Base-by-base conservation (phyloP, 257 asterid genomes). In the Solanum ossicruentum region DNA sequence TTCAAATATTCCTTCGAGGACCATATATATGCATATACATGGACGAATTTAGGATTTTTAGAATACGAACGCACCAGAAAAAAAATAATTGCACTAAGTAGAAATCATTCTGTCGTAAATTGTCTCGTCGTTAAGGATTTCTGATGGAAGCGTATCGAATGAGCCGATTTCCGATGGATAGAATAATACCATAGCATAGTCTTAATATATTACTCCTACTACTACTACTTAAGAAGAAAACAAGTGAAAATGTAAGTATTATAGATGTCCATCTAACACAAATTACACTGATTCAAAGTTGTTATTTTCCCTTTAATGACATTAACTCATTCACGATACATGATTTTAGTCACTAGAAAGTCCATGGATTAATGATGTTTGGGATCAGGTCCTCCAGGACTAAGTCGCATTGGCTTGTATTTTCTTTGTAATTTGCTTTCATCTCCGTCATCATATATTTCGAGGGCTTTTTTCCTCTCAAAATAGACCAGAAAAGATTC, bases 361-460 rank as follows among this genome's bases (percentile, higher is more conserved):
- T 12, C 26, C 39, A 41, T n/a, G 18, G 16, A 43, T 20, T 16
- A 88, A 65, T 93, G 97, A 85, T 92, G 95, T 52, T 83, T 84
- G 18, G 93, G 89, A 7, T 93, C 93, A 0, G 94, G 94, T 45
- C 97, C 97, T 52, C 94, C 93, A 1, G 95, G 94, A 51, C 89
- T 85, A 12, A 52, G 23, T 10, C 95, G 83, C 3, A 10, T 26
- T 20, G 89, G 85, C 87, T 55, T 85, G 88, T 87, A 72, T 36
- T 15, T 85, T 8, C 87, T 85, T 67, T 83, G 84, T 57, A 57
- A 18, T 6, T 12, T 5, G 0, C 85, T 28, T 16, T 80, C n/a
- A n/a, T 81, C 84, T 16, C 85, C 81, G 1, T 84, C 80, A 39
- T 71, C 43, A 8, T 36, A 83, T 41, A 70, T 82, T 28, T 89